Evolutionary conservation across 768 basidiomycete species (phyloP).

Genomic region (Chalciporus piperatus): DNA sequence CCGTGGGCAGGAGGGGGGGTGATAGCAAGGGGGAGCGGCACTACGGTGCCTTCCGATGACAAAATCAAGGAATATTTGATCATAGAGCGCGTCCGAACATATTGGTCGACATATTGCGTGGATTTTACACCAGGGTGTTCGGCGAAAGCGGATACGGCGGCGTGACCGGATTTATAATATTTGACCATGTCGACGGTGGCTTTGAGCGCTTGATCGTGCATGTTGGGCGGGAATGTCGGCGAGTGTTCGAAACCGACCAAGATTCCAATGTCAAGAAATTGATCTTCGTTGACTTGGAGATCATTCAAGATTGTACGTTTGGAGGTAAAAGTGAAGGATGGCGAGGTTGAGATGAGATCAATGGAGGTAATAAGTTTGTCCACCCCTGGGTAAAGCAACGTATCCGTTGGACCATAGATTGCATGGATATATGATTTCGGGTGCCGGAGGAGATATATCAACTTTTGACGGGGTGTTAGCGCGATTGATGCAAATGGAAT

Average conservation of each 20-base stretch:
- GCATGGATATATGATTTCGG: conserved; percentile 92
- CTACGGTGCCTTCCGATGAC: conserved; percentile 78
- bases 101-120: conserved; percentile 79
- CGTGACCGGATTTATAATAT: conserved; percentile 87
- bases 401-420: conserved; percentile 87
- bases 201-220: conserved; percentile 78
- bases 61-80: conserved; percentile 90
- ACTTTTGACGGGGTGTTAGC: conserved; percentile 42
- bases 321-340: conserved; percentile 80
- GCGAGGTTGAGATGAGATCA: conserved; percentile 65
- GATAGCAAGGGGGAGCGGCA: conserved; percentile 76
- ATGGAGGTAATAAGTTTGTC: conserved; percentile 89
- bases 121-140: conserved; percentile 83
- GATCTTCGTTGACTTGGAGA: conserved; percentile 72
- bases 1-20: conserved; percentile 47
- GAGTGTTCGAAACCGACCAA: conserved; percentile 87
- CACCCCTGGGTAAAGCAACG: conserved; percentile 81
- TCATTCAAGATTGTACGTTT: conserved; percentile 72
- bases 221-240: conserved; percentile 75
- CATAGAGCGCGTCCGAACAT: conserved; percentile 86
- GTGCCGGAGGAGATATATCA: conserved; percentile 94
- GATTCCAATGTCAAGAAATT: conserved; percentile 92
- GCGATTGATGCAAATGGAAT: background rate
- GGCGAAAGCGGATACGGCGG: conserved; percentile 69
- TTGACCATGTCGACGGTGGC: conserved; percentile 90